Base-by-base conservation (phyloP, 2,329 filamentous ascomycete genomes). In the Scorias spongiosa region DNA sequence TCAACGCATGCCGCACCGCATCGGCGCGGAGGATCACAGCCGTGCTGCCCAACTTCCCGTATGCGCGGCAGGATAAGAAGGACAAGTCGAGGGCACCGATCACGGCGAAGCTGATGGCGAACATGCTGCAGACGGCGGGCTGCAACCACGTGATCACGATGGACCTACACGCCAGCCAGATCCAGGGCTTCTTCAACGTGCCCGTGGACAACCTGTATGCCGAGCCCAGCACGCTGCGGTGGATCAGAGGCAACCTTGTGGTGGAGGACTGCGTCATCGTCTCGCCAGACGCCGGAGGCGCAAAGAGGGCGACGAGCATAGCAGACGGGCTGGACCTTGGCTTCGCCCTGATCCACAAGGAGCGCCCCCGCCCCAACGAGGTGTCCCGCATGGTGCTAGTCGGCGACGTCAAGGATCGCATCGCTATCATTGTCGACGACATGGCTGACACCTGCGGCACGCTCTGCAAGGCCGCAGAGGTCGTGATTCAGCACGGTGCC, bases 381-480 rank as follows among this genome's bases (percentile, higher is more conserved):
- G 87, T 94, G 48, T 86, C 83, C 9, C 81, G 85, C 56, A 93
- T 94, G 86, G 84, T 87, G 1, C 80, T 98, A n/a, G 89, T 96
- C 42, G 91, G 91, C 52, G 87, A 93, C 52, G 91, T 96, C 40
- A 75, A 79, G 52, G 84, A 84, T 66, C 91, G 91, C 68, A 80
- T 89, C 28, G 89, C 89, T 47, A 95, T 98, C 58, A 79, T 98
- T 41, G 89, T 98, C 40, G 89, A 96, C 62, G 89, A 96, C 62
- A 95, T 96, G 86, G 88, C 88, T 29, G 89, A 96, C 61, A 95
- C 89, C 3, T 95, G 88, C 63, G 87, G 87, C 53, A 94, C 86
- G 1, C 70, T 84, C 10, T 77, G 74, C 62, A 96, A 96, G 68
- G 91, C 88, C 2, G 91, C 89, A 12, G 80, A 85, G 45, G 89